These are phyloP conservation scores for Pyronema omphalodes DNA, from an alignment of 495 filamentous ascomycete species.

Conservation along the genomic window DNA sequence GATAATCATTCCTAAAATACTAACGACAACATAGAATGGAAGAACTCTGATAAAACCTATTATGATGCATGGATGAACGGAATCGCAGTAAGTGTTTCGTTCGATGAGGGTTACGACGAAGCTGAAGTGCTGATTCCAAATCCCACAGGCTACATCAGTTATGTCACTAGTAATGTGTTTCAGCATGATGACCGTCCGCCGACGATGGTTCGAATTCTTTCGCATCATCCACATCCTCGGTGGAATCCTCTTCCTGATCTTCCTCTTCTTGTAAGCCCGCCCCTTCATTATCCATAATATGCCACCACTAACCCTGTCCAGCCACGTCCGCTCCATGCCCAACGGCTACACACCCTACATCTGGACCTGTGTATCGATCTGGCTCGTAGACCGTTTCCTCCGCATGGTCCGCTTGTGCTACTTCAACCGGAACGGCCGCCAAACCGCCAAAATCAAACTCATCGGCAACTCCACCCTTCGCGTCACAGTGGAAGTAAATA, in stretches of 20 bases:
- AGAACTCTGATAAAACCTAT: background rate
- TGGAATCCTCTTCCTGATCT: constrained; percentile 32
- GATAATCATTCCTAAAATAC: too few relatives aligned
- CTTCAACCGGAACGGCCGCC: constrained; percentile 31
- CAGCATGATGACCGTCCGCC: constrained; percentile 33
- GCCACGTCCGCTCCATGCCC: constrained; percentile 33
- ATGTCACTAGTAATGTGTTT: constrained; percentile 32
- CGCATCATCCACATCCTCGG: constrained; percentile 35
- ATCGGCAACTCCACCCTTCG: constrained; percentile 35
- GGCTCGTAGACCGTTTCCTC: constrained; percentile 33
- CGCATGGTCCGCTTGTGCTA: constrained; percentile 32
- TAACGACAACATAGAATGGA: background rate
- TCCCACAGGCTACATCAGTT: constrained; percentile 29
- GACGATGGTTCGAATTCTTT: constrained; percentile 36
- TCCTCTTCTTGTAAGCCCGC: constrained; percentile 34
- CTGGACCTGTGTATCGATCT: constrained; percentile 34
- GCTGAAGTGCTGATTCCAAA: background rate
- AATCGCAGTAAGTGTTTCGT: constrained; percentile 13
- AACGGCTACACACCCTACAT: constrained; percentile 34
- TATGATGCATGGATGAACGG: constrained; percentile 23
- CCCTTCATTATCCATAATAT: background rate
- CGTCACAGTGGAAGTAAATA: constrained; percentile 28
- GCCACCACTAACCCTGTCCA: constrained; percentile 13
- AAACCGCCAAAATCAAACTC: constrained; percentile 26
- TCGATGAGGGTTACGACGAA: background rate